phyloP scores from a whole-genome alignment of 1,284 basidiomycete genomes.

The Farysia itapuensis region DNA sequence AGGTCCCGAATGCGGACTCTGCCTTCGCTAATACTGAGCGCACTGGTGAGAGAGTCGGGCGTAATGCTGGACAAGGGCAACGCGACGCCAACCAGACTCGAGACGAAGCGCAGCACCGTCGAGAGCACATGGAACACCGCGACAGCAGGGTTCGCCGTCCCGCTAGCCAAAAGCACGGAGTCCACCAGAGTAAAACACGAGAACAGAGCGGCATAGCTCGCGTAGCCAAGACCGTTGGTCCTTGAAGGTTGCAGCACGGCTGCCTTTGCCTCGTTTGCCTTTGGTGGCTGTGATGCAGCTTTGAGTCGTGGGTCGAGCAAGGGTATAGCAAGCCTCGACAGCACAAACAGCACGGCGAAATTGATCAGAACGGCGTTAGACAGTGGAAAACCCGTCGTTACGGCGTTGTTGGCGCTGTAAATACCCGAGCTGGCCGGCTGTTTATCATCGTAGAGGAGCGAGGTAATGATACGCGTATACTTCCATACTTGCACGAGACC shows the following conservation, averaged over 20 bases:
- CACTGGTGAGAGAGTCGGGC: conserved; percentile 64
- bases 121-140: conserved; percentile 14
- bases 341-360: conserved; percentile 65
- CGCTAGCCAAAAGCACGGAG: conserved; percentile 21
- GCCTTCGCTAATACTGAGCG: conserved; percentile 58
- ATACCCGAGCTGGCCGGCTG: background rate
- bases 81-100: conserved; percentile 24
- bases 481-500: conserved; percentile 63
- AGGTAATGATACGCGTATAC: conserved; percentile 1
- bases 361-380: conserved; percentile 64
- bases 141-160: conserved; percentile 18
- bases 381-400: conserved; percentile 70
- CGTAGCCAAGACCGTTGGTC: conserved; percentile 34
- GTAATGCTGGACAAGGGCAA: conserved; percentile 31
- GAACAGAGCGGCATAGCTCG: conserved; percentile 32
- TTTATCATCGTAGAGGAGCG: conserved; percentile 1
- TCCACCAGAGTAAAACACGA: conserved; percentile 23
- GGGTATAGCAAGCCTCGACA: conserved; percentile 75
- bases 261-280: conserved; percentile 69
- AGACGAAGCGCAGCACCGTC: conserved; percentile 5
- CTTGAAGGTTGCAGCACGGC: conserved; percentile 68
- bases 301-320: conserved; percentile 71
- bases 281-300: conserved; percentile 68
- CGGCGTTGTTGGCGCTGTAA: conserved; percentile 64
- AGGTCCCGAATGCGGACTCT: conserved; percentile 60